These are phyloP conservation scores for Phytophthora gonapodyides DNA, from an alignment of 352 stramenopile genomes.

Conservation along the genomic window DNA sequence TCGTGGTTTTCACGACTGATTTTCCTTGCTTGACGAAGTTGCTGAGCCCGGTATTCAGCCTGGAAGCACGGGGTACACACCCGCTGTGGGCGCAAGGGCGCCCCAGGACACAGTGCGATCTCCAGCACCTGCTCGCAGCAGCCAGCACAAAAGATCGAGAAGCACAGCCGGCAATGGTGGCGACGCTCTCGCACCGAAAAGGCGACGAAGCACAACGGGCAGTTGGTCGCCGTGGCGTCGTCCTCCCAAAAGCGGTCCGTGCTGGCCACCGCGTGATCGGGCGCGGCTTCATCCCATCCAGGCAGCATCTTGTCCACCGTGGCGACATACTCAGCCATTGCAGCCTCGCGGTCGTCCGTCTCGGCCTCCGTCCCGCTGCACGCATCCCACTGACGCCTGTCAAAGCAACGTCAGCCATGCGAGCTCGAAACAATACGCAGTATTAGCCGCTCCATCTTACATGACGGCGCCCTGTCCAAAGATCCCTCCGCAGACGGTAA, in stretches of 20 bases:
- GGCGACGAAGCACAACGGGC: slow-evolving; percentile 47
- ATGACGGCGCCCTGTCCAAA: slow-evolving; percentile 61
- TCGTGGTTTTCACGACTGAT: slow-evolving; percentile 67
- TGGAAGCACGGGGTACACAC: slow-evolving; percentile 65
- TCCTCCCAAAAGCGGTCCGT: slow-evolving; percentile 71
- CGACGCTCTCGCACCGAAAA: slow-evolving; percentile 54
- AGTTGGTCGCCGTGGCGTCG: slow-evolving; percentile 44
- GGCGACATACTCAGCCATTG: slow-evolving; percentile 61
- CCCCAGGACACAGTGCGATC: slow-evolving; percentile 63
- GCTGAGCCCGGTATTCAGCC: slow-evolving; percentile 52
- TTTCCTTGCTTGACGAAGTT: slow-evolving; percentile 50
- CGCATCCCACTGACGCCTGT: slow-evolving; percentile 70
- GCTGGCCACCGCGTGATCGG: slow-evolving; percentile 56
- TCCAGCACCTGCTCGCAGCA: slow-evolving; percentile 58
- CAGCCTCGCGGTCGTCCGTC: slow-evolving; percentile 33
- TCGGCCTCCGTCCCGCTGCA: slow-evolving; percentile 42
- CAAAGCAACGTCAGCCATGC: not conserved
- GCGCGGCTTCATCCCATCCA: slow-evolving; percentile 55
- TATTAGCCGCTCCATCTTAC: slow-evolving; percentile 28
- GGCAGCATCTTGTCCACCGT: slow-evolving; percentile 68
- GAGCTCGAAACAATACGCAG: no score
- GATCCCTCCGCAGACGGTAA: slow-evolving; percentile 61
- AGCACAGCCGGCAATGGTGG: slow-evolving; percentile 76
- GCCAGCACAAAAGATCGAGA: slow-evolving; percentile 68
- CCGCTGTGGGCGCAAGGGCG: slow-evolving; percentile 55